phyloP scores from a whole-genome alignment of 2,329 filamentous ascomycete genomes.

The Pyrenophora tritici-repentis region DNA sequence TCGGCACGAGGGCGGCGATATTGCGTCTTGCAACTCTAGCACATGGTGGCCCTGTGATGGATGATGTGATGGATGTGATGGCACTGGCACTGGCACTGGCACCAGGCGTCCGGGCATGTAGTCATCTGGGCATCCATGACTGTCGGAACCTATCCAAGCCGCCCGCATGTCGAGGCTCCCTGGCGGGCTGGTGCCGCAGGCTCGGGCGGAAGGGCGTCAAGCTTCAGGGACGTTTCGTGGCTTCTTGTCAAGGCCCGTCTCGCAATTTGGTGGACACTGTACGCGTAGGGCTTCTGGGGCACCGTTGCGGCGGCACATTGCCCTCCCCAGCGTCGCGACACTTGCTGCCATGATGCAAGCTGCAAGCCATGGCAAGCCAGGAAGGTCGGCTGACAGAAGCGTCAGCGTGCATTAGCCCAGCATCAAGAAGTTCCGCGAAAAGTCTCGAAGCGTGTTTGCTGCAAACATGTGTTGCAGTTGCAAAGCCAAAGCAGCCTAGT shows the following conservation, averaged over 20 bases:
- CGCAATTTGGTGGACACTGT: constrained; percentile 4
- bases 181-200: constrained; percentile 1
- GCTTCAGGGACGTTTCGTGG: constrained; percentile 2
- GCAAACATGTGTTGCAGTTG: constrained; percentile 21
- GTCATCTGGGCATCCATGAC: not conserved
- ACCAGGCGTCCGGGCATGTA: no score
- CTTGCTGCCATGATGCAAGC: constrained; percentile 7
- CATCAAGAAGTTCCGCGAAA: constrained; percentile 23
- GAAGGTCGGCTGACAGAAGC: no score
- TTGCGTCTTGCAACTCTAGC: no score
- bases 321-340: not conserved
- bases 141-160: not conserved
- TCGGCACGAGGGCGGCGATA: no score
- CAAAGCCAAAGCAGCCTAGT: constrained; percentile 7
- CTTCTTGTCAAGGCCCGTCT: constrained; percentile 1
- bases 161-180: constrained; percentile 1
- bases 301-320: not conserved
- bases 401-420: not conserved
- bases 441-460: constrained; percentile 31
- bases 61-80: no score
- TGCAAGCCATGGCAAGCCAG: constrained; percentile 3
- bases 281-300: constrained; percentile 3
- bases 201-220: not conserved
- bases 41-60: no score
- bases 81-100: no score